Evolutionary conservation across 345 rosid genomes (phyloP).

Genomic region (Brassica rapa): DNA sequence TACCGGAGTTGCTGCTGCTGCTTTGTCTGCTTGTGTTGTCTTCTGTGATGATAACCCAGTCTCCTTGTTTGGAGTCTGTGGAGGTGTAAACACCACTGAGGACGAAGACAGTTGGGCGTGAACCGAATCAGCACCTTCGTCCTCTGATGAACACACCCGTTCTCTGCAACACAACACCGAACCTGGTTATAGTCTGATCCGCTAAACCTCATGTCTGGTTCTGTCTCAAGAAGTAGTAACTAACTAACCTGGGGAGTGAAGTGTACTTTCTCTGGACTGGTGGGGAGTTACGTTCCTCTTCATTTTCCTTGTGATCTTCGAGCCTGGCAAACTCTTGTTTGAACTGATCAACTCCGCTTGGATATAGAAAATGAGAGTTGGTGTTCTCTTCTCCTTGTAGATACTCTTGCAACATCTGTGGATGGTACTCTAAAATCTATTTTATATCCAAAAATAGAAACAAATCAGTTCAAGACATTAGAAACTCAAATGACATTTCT

Average conservation of each 20-base stretch:
- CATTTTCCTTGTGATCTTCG: conserved; percentile 63
- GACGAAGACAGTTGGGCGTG: conserved; percentile 48
- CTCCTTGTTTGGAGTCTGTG: conserved; percentile 40
- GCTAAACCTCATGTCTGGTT: not conserved
- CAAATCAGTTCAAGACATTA: conserved; percentile 16
- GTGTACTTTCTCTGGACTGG: conserved; percentile 68
- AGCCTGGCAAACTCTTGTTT: conserved; percentile 89
- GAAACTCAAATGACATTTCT: conserved; percentile 12
- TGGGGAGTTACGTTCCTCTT: conserved; percentile 52
- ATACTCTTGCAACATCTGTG: conserved; percentile 72
- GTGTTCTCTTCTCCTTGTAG: conserved; percentile 72
- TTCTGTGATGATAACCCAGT: conserved; percentile 38
- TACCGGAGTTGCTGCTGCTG: conserved; percentile 44
- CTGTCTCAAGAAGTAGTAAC: conserved; percentile 5
- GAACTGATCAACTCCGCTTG: conserved; percentile 82
- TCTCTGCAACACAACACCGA: conserved; percentile 50
- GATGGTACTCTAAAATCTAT: conserved; percentile 94
- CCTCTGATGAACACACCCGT: conserved; percentile 57
- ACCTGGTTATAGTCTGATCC: not conserved
- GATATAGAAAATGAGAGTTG: conserved; percentile 75
- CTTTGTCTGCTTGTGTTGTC: conserved; percentile 40
- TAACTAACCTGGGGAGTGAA: conserved; percentile 77
- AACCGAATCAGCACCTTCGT: conserved; percentile 50
- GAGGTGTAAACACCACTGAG: conserved; percentile 50
- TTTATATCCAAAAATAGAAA: conserved; percentile 20